phyloP scores from a whole-genome alignment of 2,329 filamentous ascomycete genomes.

The Aphanocladium album region DNA sequence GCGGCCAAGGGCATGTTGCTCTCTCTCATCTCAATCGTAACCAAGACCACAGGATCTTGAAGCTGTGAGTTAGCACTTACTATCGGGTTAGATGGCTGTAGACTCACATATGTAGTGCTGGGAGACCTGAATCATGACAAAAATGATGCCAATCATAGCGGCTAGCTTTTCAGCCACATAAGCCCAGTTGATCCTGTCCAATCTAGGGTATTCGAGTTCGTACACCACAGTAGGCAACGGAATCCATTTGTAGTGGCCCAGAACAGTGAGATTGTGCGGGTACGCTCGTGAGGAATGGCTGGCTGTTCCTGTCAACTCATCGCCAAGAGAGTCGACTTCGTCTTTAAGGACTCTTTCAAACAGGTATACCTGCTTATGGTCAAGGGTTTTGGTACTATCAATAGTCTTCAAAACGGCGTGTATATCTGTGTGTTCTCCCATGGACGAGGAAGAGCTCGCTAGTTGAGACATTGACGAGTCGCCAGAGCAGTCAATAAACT shows the following conservation, averaged over 20 bases:
- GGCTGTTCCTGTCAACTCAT: slow-evolving; percentile 61
- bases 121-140: slow-evolving; percentile 73
- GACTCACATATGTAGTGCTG: slow-evolving; percentile 63
- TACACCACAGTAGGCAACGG: slow-evolving; percentile 73
- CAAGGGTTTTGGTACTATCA: slow-evolving; percentile 54
- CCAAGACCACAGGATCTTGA: slow-evolving; percentile 61
- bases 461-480: slow-evolving; percentile 23
- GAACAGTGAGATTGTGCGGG: slow-evolving; percentile 61
- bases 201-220: slow-evolving; percentile 70
- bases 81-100: too few species aligned
- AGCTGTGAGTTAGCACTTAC: slow-evolving; percentile 7
- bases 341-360: slow-evolving; percentile 62
- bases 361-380: slow-evolving; percentile 55
- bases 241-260: slow-evolving; percentile 67
- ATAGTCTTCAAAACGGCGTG: slow-evolving; percentile 58
- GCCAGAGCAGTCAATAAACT: slow-evolving; percentile 43
- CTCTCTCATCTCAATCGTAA: slow-evolving; percentile 63
- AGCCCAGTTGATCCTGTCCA: slow-evolving; percentile 63
- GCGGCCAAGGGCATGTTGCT: slow-evolving; percentile 54
- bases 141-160: slow-evolving; percentile 67
- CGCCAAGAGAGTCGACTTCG: slow-evolving; percentile 59
- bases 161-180: slow-evolving; percentile 69
- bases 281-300: slow-evolving; percentile 49
- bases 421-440: slow-evolving; percentile 28
- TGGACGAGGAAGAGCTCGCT: neutral